Evolutionary conservation across 164 flowering plant species (phyloP), one percentile per base, ranked within the genome.

Genomic region (Nymphaea colorata): DNA sequence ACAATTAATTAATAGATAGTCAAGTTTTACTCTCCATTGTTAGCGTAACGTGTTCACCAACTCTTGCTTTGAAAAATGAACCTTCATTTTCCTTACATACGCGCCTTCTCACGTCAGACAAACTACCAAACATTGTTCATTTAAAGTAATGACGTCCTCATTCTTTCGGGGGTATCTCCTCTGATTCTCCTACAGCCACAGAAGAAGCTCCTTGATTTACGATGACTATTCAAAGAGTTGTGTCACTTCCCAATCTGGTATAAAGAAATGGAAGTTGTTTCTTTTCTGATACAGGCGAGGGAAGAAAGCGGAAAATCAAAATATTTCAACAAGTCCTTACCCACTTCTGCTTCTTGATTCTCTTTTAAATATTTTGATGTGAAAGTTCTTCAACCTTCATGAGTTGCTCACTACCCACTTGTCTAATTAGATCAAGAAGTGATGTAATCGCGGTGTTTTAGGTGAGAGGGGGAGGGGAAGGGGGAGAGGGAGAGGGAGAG

Each of bases 401-500:
- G 8, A 51, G 14, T 51, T 15, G 8, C 0, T 15, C 15, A 51
- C 14, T 15, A 51, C 14, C 14, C 14, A 10, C 12, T 51, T 51
- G 57, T 51, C 12, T 51, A 3, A 51, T 8, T 51, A 51, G 14
- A 51, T 15, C 14, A 51, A 15, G 57, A 51, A 15, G 57, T 2
- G 57, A 51, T 15, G 12, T 47, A 51, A 51, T 51, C 14, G 14
- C 8, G 36, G 36, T 2, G 15, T 51, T 51, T 51, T 10, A 8
- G 14, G 57, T 8, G 57, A 51, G 57, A 51, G 57, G 12, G 53
- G 11, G 11, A 45, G 11, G 5, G 11, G 53, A 60, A 15, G 36
- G 60, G 42, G 45, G 47, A 51, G 75, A 43, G 66, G 67, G 61
- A 59, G 67, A 76, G 75, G 84, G 63, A 16, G 60, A 43, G 66